A percentile compares a stretch with the other conserved stretches of the same genome.
These are phyloP conservation scores for Aspergillus latus DNA, from an alignment of 2,329 filamentous ascomycete genomes.

Conservation along the genomic window DNA sequence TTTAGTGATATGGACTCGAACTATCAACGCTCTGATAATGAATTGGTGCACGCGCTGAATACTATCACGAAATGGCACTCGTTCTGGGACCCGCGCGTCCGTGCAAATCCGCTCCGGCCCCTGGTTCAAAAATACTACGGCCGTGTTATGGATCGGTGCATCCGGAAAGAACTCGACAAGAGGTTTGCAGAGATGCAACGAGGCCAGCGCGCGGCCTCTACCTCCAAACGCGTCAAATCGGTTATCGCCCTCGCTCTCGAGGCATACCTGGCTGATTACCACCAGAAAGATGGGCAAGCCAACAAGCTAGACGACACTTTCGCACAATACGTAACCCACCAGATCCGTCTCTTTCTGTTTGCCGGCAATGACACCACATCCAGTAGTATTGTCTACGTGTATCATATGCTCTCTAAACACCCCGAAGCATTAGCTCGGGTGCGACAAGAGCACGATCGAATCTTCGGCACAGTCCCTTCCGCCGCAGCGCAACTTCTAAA, in stretches of 20 bases:
- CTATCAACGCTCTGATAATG: neutral
- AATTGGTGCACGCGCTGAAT: neutral
- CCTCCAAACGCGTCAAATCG: neutral
- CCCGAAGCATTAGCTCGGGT: constrained; percentile 2
- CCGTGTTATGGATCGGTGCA: neutral
- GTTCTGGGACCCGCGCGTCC: neutral
- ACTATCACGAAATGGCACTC: neutral
- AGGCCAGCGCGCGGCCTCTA: neutral
- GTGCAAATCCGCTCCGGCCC: neutral
- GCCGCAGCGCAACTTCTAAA: neutral
- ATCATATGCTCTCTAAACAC: constrained; percentile 10
- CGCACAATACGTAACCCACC: neutral
- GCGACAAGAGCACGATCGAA: constrained; percentile 13
- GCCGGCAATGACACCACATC: constrained; percentile 6
- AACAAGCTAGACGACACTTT: neutral
- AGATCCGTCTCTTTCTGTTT: constrained; percentile 1
- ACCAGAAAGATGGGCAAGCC: neutral
- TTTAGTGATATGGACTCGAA: neutral
- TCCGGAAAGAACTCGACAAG: neutral
- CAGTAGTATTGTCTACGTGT: constrained; percentile 5
- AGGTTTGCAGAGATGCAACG: neutral
- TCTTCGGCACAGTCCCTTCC: constrained; percentile 4
- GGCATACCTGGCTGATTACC: neutral
- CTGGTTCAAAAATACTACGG: neutral
- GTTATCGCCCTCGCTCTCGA: neutral